phyloP scores from a whole-genome alignment of 352 stramenopile species.

The Plasmopara viticola region DNA sequence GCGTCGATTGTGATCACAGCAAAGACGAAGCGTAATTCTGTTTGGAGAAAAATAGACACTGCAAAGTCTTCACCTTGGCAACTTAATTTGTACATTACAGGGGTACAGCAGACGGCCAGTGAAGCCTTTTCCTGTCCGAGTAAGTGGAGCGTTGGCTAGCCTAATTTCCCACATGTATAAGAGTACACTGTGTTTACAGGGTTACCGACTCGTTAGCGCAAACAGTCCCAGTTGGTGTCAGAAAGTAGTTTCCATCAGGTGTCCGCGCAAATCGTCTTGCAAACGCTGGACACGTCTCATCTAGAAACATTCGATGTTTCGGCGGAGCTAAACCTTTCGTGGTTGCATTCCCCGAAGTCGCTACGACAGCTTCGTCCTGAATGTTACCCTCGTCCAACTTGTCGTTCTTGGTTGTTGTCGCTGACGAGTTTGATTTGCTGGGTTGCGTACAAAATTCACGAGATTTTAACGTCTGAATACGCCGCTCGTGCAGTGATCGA shows the following conservation, averaged over 20 bases:
- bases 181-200: slow-evolving; percentile 87
- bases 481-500: too few species aligned
- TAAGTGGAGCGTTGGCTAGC: slow-evolving; percentile 88
- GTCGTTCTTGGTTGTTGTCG: slow-evolving; percentile 12
- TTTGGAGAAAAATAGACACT: slow-evolving; percentile 68
- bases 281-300: slow-evolving; percentile 94
- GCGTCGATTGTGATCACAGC: slow-evolving; percentile 91
- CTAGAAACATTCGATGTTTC: slow-evolving; percentile 88
- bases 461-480: too few species aligned
- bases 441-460: too few species aligned
- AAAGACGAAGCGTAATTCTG: slow-evolving; percentile 85
- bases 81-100: slow-evolving; percentile 87
- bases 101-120: too few species aligned
- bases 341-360: slow-evolving; percentile 2
- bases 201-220: slow-evolving; percentile 34
- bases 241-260: slow-evolving; percentile 88
- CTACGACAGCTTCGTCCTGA: slow-evolving; percentile 1
- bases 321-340: slow-evolving; percentile 21
- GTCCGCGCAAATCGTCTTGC: slow-evolving; percentile 90
- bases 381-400: slow-evolving; percentile 9
- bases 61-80: slow-evolving; percentile 1
- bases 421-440: too few species aligned
- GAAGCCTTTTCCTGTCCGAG: slow-evolving; percentile 90
- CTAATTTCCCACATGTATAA: slow-evolving; percentile 91
- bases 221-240: slow-evolving; percentile 82